These are phyloP conservation scores for Plantago lanceolata DNA, from an alignment of 305 asterid species.

Conservation along the genomic window DNA sequence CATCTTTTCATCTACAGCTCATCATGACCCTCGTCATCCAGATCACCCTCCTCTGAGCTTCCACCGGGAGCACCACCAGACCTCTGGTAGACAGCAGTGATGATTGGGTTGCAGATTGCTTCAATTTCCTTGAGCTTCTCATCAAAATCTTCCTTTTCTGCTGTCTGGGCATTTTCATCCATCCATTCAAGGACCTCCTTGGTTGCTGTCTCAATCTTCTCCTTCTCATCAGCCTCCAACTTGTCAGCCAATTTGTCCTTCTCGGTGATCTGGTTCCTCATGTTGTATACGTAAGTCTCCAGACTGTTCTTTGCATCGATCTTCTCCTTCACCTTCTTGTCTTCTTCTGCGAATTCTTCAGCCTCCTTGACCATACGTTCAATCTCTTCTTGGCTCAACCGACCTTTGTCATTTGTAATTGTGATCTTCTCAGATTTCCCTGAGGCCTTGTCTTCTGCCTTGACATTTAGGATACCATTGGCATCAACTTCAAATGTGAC, in stretches of 20 bases:
- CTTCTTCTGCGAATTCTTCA: slow-evolving; percentile 80
- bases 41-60: slow-evolving; percentile 31
- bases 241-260: slow-evolving; percentile 76
- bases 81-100: slow-evolving; percentile 69
- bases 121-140: slow-evolving; percentile 80
- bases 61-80: slow-evolving; percentile 71
- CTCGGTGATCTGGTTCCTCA: slow-evolving; percentile 72
- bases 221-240: slow-evolving; percentile 67
- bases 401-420: slow-evolving; percentile 77
- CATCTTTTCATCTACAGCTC: slow-evolving; percentile 41
- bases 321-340: slow-evolving; percentile 67
- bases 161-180: slow-evolving; percentile 52
- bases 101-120: slow-evolving; percentile 66
- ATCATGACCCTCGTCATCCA: slow-evolving; percentile 54
- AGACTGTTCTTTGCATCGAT: slow-evolving; percentile 69
- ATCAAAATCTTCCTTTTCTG: slow-evolving; percentile 70
- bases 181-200: slow-evolving; percentile 77
- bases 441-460: slow-evolving; percentile 92
- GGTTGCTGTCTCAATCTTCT: slow-evolving; percentile 62
- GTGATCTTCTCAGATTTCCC: slow-evolving; percentile 65
- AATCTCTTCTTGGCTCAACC: slow-evolving; percentile 73
- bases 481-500: slow-evolving; percentile 91
- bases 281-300: slow-evolving; percentile 71
- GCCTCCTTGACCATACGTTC: slow-evolving; percentile 76
- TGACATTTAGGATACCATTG: slow-evolving; percentile 77